Percentiles rank a stretch among this genome's conserved stretches.
Evolutionary conservation across 305 asterid genomes (phyloP).

Genomic region (Caryopteris hybrid): DNA sequence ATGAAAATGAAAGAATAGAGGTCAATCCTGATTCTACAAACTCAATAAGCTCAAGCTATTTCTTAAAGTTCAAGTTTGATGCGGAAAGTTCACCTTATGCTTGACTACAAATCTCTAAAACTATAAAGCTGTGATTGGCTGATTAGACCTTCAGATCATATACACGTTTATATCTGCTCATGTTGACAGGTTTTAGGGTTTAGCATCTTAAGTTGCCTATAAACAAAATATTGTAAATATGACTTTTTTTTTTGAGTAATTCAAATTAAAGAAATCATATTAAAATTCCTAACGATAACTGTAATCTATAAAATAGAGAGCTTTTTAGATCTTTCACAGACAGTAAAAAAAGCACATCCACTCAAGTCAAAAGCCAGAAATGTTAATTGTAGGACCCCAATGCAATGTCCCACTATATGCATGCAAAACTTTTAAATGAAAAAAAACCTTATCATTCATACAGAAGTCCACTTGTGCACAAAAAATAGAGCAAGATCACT

Average conservation of each 20-base stretch:
- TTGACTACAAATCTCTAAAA: not conserved
- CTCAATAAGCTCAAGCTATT: not conserved
- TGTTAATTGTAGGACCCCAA: no score
- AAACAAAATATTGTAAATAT: no score
- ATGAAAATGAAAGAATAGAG: not conserved
- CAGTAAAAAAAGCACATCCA: not conserved
- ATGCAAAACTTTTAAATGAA: not conserved
- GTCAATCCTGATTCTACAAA: not conserved
- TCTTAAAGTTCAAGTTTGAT: not conserved
- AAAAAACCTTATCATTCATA: not conserved
- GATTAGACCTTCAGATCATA: not conserved
- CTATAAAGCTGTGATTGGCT: no score
- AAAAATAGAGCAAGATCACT: not conserved
- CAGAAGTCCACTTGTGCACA: not conserved
- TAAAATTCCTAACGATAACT: not conserved
- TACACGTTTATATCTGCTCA: not conserved
- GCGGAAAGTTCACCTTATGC: not conserved
- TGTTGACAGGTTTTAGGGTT: not conserved
- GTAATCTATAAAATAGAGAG: not conserved
- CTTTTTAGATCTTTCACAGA: not conserved
- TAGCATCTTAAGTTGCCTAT: not conserved
- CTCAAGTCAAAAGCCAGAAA: not conserved
- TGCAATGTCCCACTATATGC: not conserved
- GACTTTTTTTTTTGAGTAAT: not conserved
- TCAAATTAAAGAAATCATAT: not conserved